A percentile compares a stretch with the other conserved stretches of the same genome.
phyloP scores from a whole-genome alignment of 495 filamentous ascomycete genomes.

The Penicillium subrubescens region DNA sequence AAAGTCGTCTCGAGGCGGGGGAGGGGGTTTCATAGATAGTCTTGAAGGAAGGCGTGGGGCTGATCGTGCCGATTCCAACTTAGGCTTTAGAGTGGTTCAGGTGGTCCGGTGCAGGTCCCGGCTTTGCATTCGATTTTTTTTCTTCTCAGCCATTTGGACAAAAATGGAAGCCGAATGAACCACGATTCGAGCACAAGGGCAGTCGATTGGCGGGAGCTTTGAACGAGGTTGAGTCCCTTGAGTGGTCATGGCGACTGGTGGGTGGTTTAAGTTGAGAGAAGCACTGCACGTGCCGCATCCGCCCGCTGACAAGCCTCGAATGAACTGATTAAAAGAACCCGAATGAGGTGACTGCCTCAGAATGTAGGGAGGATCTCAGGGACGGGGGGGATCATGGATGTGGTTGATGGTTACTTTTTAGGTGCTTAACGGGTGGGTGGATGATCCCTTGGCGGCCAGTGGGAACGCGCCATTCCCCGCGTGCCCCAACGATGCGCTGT shows the following conservation, averaged over 20 bases:
- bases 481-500: conserved; percentile 14
- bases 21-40: not conserved
- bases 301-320: not conserved
- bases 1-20: not conserved
- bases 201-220: not conserved
- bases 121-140: not conserved
- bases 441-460: conserved; percentile 20
- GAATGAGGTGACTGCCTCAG: no score
- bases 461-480: conserved; percentile 12
- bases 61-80: not conserved
- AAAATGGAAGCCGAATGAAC: not conserved
- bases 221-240: not conserved
- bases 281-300: conserved; percentile 3
- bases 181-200: not conserved
- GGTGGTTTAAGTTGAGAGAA: not conserved
- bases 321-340: not conserved
- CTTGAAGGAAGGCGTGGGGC: not conserved
- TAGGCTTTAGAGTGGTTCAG: not conserved
- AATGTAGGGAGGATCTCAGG: not conserved
- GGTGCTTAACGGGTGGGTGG: conserved; percentile 1
- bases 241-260: not conserved
- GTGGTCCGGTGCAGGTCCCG: not conserved
- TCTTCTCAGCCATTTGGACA: not conserved
- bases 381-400: not conserved
- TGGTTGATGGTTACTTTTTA: no score